Evolutionary conservation across 495 filamentous ascomycete species (phyloP).

Genomic region (Penicillium antarcticum): DNA sequence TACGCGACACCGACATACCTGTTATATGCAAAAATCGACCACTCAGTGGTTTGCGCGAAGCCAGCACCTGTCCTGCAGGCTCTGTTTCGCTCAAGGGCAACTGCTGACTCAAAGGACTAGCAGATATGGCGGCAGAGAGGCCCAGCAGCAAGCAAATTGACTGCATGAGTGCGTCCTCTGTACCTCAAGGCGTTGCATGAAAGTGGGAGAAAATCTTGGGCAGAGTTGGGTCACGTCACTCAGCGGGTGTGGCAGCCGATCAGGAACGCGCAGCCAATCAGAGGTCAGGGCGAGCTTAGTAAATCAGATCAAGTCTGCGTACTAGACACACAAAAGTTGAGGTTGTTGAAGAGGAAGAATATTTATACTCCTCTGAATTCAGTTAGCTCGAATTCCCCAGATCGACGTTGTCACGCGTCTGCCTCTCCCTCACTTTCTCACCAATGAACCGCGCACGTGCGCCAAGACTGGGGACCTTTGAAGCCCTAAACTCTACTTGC

Average conservation of each 20-base stretch:
- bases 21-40: conserved; percentile 95
- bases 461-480: too few relatives aligned
- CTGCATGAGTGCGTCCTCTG: conserved; percentile 14
- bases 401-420: background rate
- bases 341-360: background rate
- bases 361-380: too few relatives aligned
- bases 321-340: background rate
- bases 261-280: background rate
- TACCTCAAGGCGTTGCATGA: background rate
- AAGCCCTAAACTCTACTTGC: too few relatives aligned
- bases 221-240: conserved; percentile 3
- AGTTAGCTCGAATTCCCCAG: background rate
- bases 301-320: too few relatives aligned
- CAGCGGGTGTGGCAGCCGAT: conserved; percentile 1
- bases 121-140: conserved; percentile 14
- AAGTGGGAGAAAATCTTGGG: background rate
- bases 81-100: conserved; percentile 13
- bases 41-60: conserved; percentile 2
- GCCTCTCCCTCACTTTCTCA: too few relatives aligned
- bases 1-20: conserved; percentile 51
- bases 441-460: too few relatives aligned
- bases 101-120: conserved; percentile 15
- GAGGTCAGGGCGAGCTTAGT: background rate
- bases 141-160: conserved; percentile 16
- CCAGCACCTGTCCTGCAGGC: background rate